Conservation (phyloP, 257 asterid genomes). For the Rauvolfia tetraphylla region DNA sequence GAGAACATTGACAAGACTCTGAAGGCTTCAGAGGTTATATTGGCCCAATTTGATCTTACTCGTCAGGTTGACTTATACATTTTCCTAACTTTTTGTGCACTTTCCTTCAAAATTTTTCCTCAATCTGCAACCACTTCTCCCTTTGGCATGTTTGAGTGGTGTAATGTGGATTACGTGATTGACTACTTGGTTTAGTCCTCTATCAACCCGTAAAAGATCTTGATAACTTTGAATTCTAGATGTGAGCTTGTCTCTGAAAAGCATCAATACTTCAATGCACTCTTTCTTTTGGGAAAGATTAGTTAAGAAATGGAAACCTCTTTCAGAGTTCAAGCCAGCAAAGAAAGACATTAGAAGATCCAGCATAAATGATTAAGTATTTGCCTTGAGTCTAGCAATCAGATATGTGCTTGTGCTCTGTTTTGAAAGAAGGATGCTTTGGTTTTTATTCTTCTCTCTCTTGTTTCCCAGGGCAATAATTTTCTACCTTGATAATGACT, state of each 20-base stretch:
- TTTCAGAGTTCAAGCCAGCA: neutral
- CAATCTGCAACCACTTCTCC: neutral
- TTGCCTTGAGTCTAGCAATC: neutral
- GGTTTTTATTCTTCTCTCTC: too few relatives aligned
- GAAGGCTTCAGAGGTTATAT: constrained; percentile 92
- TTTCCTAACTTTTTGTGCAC: neutral
- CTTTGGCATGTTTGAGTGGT: neutral
- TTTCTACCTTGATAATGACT: too few relatives aligned
- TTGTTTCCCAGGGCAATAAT: too few relatives aligned
- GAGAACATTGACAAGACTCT: constrained; percentile 91
- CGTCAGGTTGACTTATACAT: constrained; percentile 61
- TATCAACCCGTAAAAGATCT: neutral
- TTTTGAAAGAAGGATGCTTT: too few relatives aligned
- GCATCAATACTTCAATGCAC: neutral
- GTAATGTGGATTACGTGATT: neutral
- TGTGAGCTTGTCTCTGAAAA: neutral
- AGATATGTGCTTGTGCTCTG: neutral
- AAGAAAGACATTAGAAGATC: neutral
- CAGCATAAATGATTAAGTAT: neutral
- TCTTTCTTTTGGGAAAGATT: neutral
- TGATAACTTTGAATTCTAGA: neutral
- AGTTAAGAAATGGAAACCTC: neutral
- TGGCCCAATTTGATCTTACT: constrained; percentile 83
- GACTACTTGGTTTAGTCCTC: constrained; percentile 1
- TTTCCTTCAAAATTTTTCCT: neutral